Percentiles rank a stretch among this genome's conserved stretches.
Evolutionary conservation across 164 flowering plant species (phyloP).

Genomic region (Liquidambar formosana): DNA sequence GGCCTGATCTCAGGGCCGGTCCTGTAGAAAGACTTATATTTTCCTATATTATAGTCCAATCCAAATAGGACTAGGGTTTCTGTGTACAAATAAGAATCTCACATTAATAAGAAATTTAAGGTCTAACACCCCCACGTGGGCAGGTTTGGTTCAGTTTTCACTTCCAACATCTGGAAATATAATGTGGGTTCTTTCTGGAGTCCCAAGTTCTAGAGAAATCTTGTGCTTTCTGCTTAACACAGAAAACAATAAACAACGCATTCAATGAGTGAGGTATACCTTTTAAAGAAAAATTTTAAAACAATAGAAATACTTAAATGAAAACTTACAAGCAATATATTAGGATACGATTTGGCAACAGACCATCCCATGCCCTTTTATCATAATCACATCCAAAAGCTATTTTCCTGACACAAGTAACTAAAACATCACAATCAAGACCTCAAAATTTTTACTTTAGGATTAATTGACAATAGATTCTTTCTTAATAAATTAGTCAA

Average conservation of each 20-base stretch:
- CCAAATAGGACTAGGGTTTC: no score
- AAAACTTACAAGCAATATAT: conserved; percentile 71
- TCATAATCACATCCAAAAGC: conserved; percentile 10
- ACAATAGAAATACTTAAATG: background rate
- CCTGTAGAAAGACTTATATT: no score
- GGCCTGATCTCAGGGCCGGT: no score
- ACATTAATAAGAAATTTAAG: no score
- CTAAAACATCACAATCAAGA: background rate
- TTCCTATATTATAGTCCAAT: no score
- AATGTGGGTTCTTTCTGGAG: conserved; percentile 64
- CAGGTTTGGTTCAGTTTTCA: no score
- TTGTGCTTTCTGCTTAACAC: conserved; percentile 54
- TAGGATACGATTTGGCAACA: conserved; percentile 56
- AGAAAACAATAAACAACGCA: background rate
- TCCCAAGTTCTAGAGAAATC: conserved; percentile 40
- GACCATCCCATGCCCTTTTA: conserved; percentile 67
- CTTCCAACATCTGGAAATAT: conserved; percentile 39
- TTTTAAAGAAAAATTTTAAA: background rate
- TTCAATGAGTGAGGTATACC: background rate
- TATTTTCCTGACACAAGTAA: conserved; percentile 1
- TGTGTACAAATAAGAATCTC: no score
- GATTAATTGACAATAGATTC: background rate
- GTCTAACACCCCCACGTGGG: no score
- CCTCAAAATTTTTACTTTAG: background rate
- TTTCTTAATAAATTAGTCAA: background rate